Conservation (phyloP, 805 yeast genomes). For the Lachancea nothofagi region DNA sequence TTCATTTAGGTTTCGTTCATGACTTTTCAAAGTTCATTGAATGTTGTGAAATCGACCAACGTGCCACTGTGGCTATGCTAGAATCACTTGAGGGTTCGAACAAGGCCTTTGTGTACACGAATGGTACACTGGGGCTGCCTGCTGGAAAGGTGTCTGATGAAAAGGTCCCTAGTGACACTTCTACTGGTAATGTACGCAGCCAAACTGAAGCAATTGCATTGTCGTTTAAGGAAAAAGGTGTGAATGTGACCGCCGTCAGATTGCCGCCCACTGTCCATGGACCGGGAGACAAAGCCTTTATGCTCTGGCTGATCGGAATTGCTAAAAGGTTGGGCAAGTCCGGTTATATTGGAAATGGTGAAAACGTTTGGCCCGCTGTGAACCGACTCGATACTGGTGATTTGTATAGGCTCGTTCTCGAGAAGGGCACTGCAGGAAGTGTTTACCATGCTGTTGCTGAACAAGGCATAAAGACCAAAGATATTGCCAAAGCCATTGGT, state of each 20-base stretch:
- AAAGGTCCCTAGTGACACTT: not conserved
- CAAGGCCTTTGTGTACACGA: constrained; percentile 27
- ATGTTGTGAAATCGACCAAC: constrained; percentile 22
- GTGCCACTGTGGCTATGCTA: constrained; percentile 28
- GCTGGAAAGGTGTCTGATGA: constrained; percentile 2
- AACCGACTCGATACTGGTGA: constrained; percentile 33
- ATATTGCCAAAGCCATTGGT: constrained; percentile 28
- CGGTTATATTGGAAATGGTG: constrained; percentile 35
- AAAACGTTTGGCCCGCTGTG: constrained; percentile 32
- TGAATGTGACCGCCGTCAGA: constrained; percentile 26
- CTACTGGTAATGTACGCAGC: constrained; percentile 12
- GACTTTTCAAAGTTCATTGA: constrained; percentile 24
- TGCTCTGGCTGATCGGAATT: constrained; percentile 21
- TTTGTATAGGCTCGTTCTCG: constrained; percentile 26
- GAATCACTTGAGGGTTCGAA: constrained; percentile 29
- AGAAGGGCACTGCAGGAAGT: constrained; percentile 26
- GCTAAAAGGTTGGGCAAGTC: constrained; percentile 33
- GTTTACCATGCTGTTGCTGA: constrained; percentile 28
- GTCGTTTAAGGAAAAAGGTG: constrained; percentile 23
- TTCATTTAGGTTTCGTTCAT: constrained; percentile 37
- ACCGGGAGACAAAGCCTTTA: constrained; percentile 26
- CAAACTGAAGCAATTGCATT: constrained; percentile 15
- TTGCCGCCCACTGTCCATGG: constrained; percentile 36
- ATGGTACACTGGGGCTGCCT: constrained; percentile 19
- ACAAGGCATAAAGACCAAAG: constrained; percentile 24